Conservation (phyloP, 768 basidiomycete species). For the Trametes cubensis region DNA sequence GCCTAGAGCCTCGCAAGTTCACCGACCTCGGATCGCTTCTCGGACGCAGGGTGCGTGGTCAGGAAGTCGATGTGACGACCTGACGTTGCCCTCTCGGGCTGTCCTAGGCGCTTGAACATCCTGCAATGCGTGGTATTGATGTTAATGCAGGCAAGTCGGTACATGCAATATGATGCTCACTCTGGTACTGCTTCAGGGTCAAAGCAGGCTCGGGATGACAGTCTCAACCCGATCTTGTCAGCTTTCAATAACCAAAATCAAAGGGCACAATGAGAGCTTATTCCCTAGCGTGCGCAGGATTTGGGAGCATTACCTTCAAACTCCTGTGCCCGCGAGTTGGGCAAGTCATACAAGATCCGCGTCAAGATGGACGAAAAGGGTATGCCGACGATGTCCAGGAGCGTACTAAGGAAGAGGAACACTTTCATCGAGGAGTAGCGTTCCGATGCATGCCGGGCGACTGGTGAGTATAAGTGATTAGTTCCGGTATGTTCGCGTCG, state of each 20-base stretch:
- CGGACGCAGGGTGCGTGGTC: constrained; percentile 78
- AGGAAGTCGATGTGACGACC: constrained; percentile 57
- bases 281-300: not conserved
- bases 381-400: constrained; percentile 55
- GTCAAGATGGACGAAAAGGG: constrained; percentile 52
- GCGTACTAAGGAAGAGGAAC: constrained; percentile 41
- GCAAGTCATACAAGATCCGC: constrained; percentile 64
- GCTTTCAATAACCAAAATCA: constrained; percentile 48
- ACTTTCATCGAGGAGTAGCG: constrained; percentile 47
- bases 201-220: constrained; percentile 86
- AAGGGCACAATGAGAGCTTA: not conserved
- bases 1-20: constrained; percentile 18
- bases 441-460: constrained; percentile 51
- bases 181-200: constrained; percentile 75
- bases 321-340: constrained; percentile 83
- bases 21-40: constrained; percentile 68
- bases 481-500: not conserved
- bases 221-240: constrained; percentile 79
- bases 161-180: constrained; percentile 44
- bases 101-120: constrained; percentile 70
- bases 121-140: constrained; percentile 36
- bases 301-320: constrained; percentile 60
- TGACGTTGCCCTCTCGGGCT: constrained; percentile 49
- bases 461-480: not conserved
- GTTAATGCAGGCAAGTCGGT: not conserved